Base-by-base conservation (phyloP, 2,329 filamentous ascomycete genomes). In the Apiospora koreana region DNA sequence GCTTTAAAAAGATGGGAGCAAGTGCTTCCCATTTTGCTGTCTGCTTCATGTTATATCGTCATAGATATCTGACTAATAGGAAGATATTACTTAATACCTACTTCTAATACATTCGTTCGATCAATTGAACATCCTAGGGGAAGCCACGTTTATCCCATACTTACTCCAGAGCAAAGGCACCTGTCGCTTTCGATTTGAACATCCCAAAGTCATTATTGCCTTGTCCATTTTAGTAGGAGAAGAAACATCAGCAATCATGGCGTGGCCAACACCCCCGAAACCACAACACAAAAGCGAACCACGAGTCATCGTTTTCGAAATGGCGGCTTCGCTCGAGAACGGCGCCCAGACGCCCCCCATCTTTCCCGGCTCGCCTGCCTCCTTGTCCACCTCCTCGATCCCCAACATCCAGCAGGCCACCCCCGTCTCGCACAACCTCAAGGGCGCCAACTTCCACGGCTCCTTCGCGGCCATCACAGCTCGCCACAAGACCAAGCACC, bases 401-500 rank as follows among this genome's bases (percentile, higher is more conserved):
- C 50, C 50, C 28, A 50, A 25, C n/a, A 58, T 58, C 16, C 50
- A 58, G 16, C 50, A 58, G 28, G 28, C 50, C 50, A 58, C 50
- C 16, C 50, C 50, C 28, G 50, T 58, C 50, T 58, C 50, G 28
- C 50, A 58, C 50, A 58, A 58, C 50, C 50, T 58, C 50, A 58
- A 58, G 50, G 50, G 50, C 50, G 50, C 50, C 50, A 58, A 58
- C 50, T 58, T 58, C 50, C 50, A 58, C 50, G 50, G 50, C 28
- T 58, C 50, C 50, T 58, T 58, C 50, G 50, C 50, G 50, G 50
- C 50, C 16, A 58, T 58, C 28, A 58, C 50, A 7, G 50, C 50
- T 6, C 50, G 50, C 25, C 50, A 58, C 50, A 58, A 58, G 50
- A 58, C 50, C 1, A 58, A 58, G 50, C 50, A 58, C 50, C 16